A percentile compares a stretch with the other conserved stretches of the same genome.
phyloP scores from a whole-genome alignment of 441 rosid genomes.

The Raphanus hybrid region DNA sequence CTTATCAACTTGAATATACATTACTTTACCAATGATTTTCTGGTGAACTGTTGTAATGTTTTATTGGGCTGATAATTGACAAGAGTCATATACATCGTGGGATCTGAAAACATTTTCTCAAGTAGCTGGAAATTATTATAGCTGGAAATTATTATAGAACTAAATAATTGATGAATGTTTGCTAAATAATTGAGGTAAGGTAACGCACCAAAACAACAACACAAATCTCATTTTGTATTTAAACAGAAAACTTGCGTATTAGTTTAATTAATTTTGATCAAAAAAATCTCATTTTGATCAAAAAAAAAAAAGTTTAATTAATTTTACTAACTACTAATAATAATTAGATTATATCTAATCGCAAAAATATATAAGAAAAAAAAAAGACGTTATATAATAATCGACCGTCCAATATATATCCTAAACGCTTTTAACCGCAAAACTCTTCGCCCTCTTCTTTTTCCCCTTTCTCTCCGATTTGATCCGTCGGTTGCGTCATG shows the following conservation, averaged over 20 bases:
- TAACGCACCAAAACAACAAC: slow-evolving; percentile 6
- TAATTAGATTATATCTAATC: background rate
- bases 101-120: background rate
- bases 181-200: background rate
- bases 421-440: slow-evolving; percentile 11
- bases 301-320: no score
- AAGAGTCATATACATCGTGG: slow-evolving; percentile 20
- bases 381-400: background rate
- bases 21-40: background rate
- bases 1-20: background rate
- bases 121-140: slow-evolving; percentile 2
- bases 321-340: background rate
- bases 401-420: slow-evolving; percentile 24
- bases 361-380: background rate
- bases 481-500: slow-evolving; percentile 29
- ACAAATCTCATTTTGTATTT: background rate
- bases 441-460: background rate
- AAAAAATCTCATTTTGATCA: no score
- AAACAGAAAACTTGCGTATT: background rate
- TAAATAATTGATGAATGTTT: background rate
- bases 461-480: slow-evolving; percentile 24
- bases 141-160: background rate
- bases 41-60: background rate
- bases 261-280: no score
- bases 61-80: background rate